Conservation (phyloP, 345 rosid genomes). For the Ceriops decandra region DNA sequence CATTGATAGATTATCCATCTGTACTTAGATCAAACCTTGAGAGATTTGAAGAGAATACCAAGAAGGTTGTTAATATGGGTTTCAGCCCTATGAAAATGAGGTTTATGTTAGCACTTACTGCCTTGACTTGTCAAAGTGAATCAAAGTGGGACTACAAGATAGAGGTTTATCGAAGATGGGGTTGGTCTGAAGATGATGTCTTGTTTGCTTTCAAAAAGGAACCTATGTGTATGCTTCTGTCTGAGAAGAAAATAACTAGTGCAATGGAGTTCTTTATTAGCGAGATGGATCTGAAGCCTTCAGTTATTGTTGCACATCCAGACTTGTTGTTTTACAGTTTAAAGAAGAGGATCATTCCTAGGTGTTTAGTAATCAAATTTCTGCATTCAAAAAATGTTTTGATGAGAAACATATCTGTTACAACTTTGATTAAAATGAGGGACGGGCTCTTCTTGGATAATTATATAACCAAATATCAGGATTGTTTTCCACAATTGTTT, state of each 20-base stretch:
- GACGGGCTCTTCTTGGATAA: background rate
- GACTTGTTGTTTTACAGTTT: slow-evolving; percentile 7
- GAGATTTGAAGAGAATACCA: slow-evolving; percentile 12
- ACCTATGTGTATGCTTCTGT: slow-evolving; percentile 11
- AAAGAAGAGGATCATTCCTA: slow-evolving; percentile 24
- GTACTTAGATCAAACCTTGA: too few relatives aligned
- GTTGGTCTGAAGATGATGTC: background rate
- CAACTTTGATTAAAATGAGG: background rate
- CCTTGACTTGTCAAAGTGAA: background rate
- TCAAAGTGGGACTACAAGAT: background rate
- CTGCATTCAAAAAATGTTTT: background rate
- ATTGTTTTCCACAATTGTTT: background rate
- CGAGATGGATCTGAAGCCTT: slow-evolving; percentile 14
- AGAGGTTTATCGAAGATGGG: background rate
- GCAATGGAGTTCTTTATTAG: slow-evolving; percentile 25
- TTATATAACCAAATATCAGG: background rate
- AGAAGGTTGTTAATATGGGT: slow-evolving; percentile 45
- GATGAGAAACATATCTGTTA: background rate
- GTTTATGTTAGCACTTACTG: background rate
- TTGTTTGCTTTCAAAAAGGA: slow-evolving; percentile 3
- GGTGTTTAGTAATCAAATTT: background rate
- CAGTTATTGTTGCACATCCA: background rate
- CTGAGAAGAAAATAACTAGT: slow-evolving; percentile 18
- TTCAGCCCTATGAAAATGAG: slow-evolving; percentile 38
- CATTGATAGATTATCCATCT: too few relatives aligned